Base-by-base conservation (phyloP, 805 yeast genomes). In the Candida lessepsii region DNA sequence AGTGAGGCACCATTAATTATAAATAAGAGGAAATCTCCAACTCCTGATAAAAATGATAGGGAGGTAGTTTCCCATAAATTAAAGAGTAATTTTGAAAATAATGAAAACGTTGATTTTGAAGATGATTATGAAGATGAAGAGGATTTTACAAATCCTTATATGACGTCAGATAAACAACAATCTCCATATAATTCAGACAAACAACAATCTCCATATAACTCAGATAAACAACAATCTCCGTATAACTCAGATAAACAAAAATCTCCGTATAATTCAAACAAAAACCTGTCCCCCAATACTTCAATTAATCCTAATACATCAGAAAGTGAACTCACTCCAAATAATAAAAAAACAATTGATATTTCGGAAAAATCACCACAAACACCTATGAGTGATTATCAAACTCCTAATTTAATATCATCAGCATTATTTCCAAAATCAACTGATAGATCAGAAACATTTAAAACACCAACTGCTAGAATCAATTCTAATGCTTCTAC, bases 1-100 rank as follows among this genome's bases (percentile, higher is more conserved):
- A 52, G 50, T 20, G 67, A 63, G 32, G 46, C 58, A 2, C 71
- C 71, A 7, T 53, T 69, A 30, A 53, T 61, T 3, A 49, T 67
- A 26, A 56, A 50, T 28, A 65, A 67, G 46, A 51, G 49, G 13
- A 32, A 32, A 20, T 32, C 35, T 3, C 27, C 23, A 14, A 11
- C 35, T 5, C 35, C 35, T 5, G 21, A 20, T 9, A 16, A 26
- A n/a, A n/a, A n/a, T n/a, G n/a, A n/a, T n/a, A n/a, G n/a, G n/a
- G n/a, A n/a, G n/a, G n/a, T n/a, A n/a, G n/a, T n/a, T n/a, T n/a
- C n/a, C n/a, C n/a, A n/a, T n/a, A n/a, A n/a, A n/a, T n/a, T n/a
- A n/a, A n/a, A n/a, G n/a, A n/a, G n/a, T n/a, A n/a, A n/a, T n/a
- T n/a, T n/a, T n/a, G n/a, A n/a, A n/a, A n/a, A n/a, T n/a, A n/a